Base-by-base conservation (phyloP, 345 rosid genomes). In the Corchorus olitorius region DNA sequence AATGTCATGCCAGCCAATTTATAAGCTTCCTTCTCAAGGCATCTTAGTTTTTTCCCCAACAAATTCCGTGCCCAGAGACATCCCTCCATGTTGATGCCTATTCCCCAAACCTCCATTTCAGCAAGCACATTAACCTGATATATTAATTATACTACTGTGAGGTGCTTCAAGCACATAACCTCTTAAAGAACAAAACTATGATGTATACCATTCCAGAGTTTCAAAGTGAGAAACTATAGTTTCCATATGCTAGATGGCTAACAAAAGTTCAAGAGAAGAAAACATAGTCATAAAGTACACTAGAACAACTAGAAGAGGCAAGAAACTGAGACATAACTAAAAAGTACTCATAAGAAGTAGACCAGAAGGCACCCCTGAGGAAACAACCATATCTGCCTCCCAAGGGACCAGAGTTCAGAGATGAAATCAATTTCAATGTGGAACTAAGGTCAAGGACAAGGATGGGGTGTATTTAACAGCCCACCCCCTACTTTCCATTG, bases 91-190 rank as follows among this genome's bases (percentile, higher is more conserved):
- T 93, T 93, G 76, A 95, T 90, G 74, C 99, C 98, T 55, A 93
- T 88, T 56, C 99, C 99, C 91, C 94, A 89, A 45, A 88, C 87
- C 83, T 95, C 99, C 99, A 95, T 93, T 75, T 93, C 97, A 48
- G 99, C 98, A 54, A 95, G 91, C 84, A 93, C 90, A 79, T 85
- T 88, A 60, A 95, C 97, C 99, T 94, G 37, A 59, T 46, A 68
- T 49, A 60, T 43, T 45, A 41, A 69, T 69, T 67, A 67, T 48
- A 48, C 7, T 34, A 48, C 56, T 10, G 7, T 14, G 13, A 19
- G 14, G 8, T 48, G 72, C 39, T 49, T 68, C 72, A 48, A 48
- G 56, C 55, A 66, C 6, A 33, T 48, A 68, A 27, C 41, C 20
- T 48, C 5, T 68, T 68, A 48, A 49, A 68, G 56, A 14, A 56